Evolutionary conservation across 352 stramenopile genomes (phyloP).

Genomic region (Phytophthora sp.): DNA sequence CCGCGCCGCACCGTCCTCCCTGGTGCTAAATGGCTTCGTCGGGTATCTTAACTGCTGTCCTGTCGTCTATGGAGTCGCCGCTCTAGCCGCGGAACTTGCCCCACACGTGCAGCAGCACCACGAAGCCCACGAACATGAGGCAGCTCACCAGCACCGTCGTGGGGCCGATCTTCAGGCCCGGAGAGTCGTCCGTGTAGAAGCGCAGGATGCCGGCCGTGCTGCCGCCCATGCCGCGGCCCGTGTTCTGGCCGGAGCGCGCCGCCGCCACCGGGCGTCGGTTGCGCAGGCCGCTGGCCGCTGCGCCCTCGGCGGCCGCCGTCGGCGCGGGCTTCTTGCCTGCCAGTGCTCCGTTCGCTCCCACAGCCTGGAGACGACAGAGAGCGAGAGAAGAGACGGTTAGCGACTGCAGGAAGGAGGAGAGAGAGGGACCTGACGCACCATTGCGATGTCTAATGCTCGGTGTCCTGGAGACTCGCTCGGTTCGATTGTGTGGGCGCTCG

Average conservation of each 20-base stretch:
- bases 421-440: constrained; percentile 16
- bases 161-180: constrained; percentile 95
- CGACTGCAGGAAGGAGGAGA: not conserved
- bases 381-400: not conserved
- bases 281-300: constrained; percentile 71
- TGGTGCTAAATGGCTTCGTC: not conserved
- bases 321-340: constrained; percentile 73
- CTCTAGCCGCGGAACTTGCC: constrained; percentile 94
- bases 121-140: constrained; percentile 96
- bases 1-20: too few relatives aligned
- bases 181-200: constrained; percentile 98
- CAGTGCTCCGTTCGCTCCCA: constrained; percentile 45
- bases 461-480: constrained; percentile 8
- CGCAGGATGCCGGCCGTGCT: constrained; percentile 94
- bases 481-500: constrained; percentile 27
- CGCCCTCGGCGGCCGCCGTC: constrained; percentile 59
- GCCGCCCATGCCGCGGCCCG: constrained; percentile 81
- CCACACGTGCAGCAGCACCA: constrained; percentile 97
- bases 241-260: constrained; percentile 63
- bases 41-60: constrained; percentile 29
- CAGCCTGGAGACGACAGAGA: constrained; percentile 40
- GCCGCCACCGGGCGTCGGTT: constrained; percentile 70
- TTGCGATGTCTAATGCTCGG: constrained; percentile 2
- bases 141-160: constrained; percentile 96
- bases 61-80: constrained; percentile 35